Percentiles rank a stretch among this genome's conserved stretches.
These are phyloP conservation scores for Penicillium angulare DNA, from an alignment of 495 filamentous ascomycete genomes.

Conservation along the genomic window DNA sequence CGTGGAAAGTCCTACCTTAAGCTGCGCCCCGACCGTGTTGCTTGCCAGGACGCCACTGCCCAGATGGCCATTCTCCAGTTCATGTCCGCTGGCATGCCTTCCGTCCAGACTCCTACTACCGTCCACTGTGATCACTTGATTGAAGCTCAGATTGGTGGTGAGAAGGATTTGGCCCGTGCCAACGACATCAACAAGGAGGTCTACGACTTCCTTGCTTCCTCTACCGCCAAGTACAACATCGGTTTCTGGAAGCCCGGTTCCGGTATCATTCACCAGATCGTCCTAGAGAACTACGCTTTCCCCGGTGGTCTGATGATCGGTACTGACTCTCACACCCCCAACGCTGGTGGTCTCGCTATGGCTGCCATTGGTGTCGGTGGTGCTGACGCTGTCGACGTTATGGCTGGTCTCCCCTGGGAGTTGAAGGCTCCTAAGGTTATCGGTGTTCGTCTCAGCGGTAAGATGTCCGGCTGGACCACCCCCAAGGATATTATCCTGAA, in stretches of 20 bases:
- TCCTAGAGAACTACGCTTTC: slow-evolving; percentile 99
- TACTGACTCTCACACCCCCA: slow-evolving; percentile 98
- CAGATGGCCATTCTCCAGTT: slow-evolving; percentile 99
- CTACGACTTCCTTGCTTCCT: slow-evolving; percentile 92
- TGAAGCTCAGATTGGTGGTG: slow-evolving; percentile 92
- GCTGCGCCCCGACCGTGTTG: slow-evolving; percentile 94
- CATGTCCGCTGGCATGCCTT: slow-evolving; percentile 96
- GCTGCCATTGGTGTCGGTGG: slow-evolving; percentile 96
- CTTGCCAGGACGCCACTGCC: slow-evolving; percentile 98
- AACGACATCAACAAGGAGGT: slow-evolving; percentile 98
- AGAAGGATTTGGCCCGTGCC: slow-evolving; percentile 90
- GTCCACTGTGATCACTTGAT: slow-evolving; percentile 99
- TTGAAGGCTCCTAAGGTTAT: slow-evolving; percentile 97
- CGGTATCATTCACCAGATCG: slow-evolving; percentile 99
- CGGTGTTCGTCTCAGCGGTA: slow-evolving; percentile 88
- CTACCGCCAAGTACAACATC: slow-evolving; percentile 99
- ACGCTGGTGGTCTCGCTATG: slow-evolving; percentile 96
- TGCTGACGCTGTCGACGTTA: slow-evolving; percentile 98
- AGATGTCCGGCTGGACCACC: slow-evolving; percentile 89
- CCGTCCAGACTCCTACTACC: slow-evolving; percentile 90
- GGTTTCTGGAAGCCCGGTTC: slow-evolving; percentile 99
- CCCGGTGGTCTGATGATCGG: slow-evolving; percentile 97
- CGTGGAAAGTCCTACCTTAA: slow-evolving; percentile 93
- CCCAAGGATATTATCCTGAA: slow-evolving; percentile 99
- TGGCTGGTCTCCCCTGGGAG: slow-evolving; percentile 98